Conservation (phyloP, 805 yeast species). For the Wickerhamomyces kurtzmanii region DNA sequence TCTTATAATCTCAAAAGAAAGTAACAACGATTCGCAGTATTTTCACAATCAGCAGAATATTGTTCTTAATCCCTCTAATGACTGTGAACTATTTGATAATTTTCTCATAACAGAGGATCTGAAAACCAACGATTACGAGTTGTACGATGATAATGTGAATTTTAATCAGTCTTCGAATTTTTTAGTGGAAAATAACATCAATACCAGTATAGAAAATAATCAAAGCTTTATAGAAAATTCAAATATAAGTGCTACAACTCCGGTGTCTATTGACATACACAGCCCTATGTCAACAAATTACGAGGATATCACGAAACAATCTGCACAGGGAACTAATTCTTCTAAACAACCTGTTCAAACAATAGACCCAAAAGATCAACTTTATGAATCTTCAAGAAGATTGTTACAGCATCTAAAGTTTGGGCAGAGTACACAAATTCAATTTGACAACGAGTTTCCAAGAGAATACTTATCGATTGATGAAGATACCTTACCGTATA, state of each 20-base stretch:
- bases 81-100: no score
- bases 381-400: conserved; percentile 15
- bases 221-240: no score
- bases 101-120: no score
- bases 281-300: conserved; percentile 3
- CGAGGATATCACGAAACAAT: conserved; percentile 8
- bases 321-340: neutral
- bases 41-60: no score
- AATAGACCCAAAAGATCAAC: conserved; percentile 4
- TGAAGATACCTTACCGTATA: conserved; percentile 26
- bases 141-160: no score
- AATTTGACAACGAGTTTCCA: conserved; percentile 16
- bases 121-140: no score
- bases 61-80: no score
- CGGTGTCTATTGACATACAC: conserved; percentile 4
- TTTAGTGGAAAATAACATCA: no score
- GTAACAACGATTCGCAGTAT: no score
- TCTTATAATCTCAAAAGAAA: no score
- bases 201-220: no score
- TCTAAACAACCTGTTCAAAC: neutral
- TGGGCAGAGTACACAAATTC: conserved; percentile 13
- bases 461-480: conserved; percentile 16
- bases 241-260: conserved; percentile 10
- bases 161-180: no score
- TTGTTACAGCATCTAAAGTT: conserved; percentile 14